These are phyloP conservation scores for Aspergillus ibericus DNA, from an alignment of 2,329 filamentous ascomycete genomes.

Conservation along the genomic window DNA sequence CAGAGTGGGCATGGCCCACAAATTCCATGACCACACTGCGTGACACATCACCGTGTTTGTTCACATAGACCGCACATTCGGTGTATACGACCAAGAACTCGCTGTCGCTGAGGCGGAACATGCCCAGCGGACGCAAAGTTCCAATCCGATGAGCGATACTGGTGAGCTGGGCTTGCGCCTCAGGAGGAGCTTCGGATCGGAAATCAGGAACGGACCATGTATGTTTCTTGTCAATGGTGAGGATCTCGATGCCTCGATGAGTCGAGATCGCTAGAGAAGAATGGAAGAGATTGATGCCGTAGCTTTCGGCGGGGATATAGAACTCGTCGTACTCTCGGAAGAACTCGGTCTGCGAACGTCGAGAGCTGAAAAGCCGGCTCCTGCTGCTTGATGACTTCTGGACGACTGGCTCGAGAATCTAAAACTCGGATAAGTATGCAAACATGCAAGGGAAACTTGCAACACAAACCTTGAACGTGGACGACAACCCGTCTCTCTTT, in stretches of 20 bases:
- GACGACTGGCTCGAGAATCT: conserved; percentile 83
- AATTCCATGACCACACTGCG: conserved; percentile 98
- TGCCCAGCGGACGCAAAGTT: conserved; percentile 82
- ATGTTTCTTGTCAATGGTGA: conserved; percentile 96
- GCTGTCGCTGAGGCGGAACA: conserved; percentile 91
- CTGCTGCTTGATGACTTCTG: conserved; percentile 88
- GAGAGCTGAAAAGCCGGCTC: conserved; percentile 62
- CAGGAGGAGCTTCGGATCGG: conserved; percentile 61
- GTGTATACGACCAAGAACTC: conserved; percentile 94
- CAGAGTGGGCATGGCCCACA: conserved; percentile 84
- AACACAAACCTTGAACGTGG: conserved; percentile 70
- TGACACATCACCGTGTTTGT: conserved; percentile 95
- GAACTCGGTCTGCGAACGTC: conserved; percentile 78
- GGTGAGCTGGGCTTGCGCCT: conserved; percentile 62
- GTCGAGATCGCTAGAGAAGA: conserved; percentile 90
- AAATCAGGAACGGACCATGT: conserved; percentile 91
- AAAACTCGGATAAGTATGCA: neutral
- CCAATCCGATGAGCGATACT: conserved; percentile 83
- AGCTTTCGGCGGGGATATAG: conserved; percentile 94
- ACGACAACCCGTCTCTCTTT: conserved; percentile 87
- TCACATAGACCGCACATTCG: conserved; percentile 95
- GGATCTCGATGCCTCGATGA: conserved; percentile 87
- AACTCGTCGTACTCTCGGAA: conserved; percentile 99
- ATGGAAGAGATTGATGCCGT: conserved; percentile 93
- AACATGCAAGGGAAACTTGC: too few relatives aligned